phyloP scores from a whole-genome alignment of 331 rosid genomes.

The Phaseolus coccineus region DNA sequence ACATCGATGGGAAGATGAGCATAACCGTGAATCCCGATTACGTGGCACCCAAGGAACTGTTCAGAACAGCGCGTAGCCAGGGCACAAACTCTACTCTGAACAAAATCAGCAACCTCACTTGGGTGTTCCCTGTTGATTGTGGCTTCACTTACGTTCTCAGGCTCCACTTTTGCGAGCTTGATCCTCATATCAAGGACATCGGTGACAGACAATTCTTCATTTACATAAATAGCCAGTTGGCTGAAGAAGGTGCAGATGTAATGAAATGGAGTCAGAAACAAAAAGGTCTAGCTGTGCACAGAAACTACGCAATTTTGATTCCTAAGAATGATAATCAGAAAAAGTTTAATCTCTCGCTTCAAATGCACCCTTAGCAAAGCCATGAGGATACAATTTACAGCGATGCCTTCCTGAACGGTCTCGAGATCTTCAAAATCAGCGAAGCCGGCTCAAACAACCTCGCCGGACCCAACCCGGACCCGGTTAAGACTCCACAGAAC shows the following conservation, averaged over 20 bases:
- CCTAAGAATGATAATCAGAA: background rate
- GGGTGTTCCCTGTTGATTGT: slow-evolving; percentile 58
- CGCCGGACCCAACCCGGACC: slow-evolving; percentile 62
- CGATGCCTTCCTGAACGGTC: slow-evolving; percentile 66
- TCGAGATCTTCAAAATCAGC: slow-evolving; percentile 72
- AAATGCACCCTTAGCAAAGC: slow-evolving; percentile 39
- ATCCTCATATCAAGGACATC: rapidly evolving
- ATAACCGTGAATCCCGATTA: slow-evolving; percentile 22
- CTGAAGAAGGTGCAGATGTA: background rate
- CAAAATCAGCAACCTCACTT: slow-evolving; percentile 46
- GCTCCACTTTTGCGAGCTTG: slow-evolving; percentile 67
- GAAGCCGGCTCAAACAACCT: slow-evolving; percentile 14
- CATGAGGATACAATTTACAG: rapidly evolving
- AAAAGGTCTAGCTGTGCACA: slow-evolving; percentile 25
- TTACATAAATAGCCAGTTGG: slow-evolving; percentile 39
- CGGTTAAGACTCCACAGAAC: background rate
- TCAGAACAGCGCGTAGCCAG: slow-evolving; percentile 17
- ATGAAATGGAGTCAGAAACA: background rate
- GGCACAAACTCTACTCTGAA: slow-evolving; percentile 11
- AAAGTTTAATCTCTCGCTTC: slow-evolving; percentile 43
- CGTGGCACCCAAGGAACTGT: slow-evolving; percentile 47
- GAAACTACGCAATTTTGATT: slow-evolving; percentile 22
- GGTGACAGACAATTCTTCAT: slow-evolving; percentile 28
- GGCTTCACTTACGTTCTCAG: slow-evolving; percentile 59
- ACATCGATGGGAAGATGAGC: rapidly evolving